These are phyloP conservation scores for Dictyostelium intermedium DNA, from an alignment of 78 protist species.

Conservation along the genomic window DNA sequence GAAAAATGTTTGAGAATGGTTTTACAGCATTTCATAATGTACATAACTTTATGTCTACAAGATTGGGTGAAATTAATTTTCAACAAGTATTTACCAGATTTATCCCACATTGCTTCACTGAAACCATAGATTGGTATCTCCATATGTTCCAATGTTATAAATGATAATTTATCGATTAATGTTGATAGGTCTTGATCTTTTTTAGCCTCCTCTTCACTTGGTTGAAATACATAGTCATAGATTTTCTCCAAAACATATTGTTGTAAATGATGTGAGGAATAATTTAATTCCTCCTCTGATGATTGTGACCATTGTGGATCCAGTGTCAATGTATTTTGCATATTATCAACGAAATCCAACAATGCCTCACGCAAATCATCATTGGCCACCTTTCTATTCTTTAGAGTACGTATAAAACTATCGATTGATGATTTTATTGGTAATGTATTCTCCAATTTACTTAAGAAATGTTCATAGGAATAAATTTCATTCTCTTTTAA, in stretches of 20 bases:
- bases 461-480: slow-evolving; percentile 33
- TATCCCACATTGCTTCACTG: slow-evolving; percentile 37
- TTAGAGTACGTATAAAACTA: slow-evolving; percentile 32
- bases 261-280: slow-evolving; percentile 42
- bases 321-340: slow-evolving; percentile 8
- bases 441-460: slow-evolving; percentile 30
- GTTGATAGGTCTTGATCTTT: background rate
- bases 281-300: slow-evolving; percentile 3
- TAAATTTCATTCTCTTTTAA: slow-evolving; percentile 33
- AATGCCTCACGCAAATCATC: slow-evolving; percentile 64
- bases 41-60: slow-evolving; percentile 55
- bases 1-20: slow-evolving; percentile 18
- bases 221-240: slow-evolving; percentile 57
- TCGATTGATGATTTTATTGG: slow-evolving; percentile 60
- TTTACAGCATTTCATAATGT: slow-evolving; percentile 40
- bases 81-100: slow-evolving; percentile 9
- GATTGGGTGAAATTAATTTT: slow-evolving; percentile 46
- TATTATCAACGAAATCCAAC: slow-evolving; percentile 44
- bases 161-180: background rate
- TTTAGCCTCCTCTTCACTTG: slow-evolving; percentile 7
- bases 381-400: slow-evolving; percentile 64
- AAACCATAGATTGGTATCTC: slow-evolving; percentile 10
- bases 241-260: slow-evolving; percentile 68
- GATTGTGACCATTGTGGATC: slow-evolving; percentile 40
- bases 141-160: slow-evolving; percentile 4